A percentile compares a stretch with the other conserved stretches of the same genome.
These are phyloP conservation scores for Galeopsis tetrahit DNA, from an alignment of 257 asterid species.

Conservation along the genomic window DNA sequence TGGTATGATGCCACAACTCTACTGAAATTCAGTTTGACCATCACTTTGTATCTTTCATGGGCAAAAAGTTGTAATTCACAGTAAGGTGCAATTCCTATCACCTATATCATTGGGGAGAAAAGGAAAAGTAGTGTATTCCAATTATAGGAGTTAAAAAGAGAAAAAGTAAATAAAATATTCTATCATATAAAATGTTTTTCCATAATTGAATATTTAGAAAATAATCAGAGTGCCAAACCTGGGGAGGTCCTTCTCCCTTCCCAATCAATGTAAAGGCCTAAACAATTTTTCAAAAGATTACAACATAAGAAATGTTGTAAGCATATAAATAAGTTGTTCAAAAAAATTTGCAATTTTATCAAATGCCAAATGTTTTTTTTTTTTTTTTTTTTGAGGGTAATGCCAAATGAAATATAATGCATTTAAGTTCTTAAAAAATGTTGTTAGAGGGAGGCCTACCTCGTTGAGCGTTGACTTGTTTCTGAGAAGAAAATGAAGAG, in stretches of 20 bases:
- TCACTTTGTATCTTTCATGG: conserved; percentile 93
- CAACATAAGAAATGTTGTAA: not conserved
- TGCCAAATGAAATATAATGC: too few relatives aligned
- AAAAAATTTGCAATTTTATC: not conserved
- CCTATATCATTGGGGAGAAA: conserved; percentile 49
- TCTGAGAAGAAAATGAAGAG: too few relatives aligned
- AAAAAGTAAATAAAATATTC: not conserved
- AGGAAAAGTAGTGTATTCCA: not conserved
- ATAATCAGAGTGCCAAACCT: conserved; percentile 51
- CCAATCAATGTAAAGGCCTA: conserved; percentile 83
- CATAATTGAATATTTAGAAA: conserved; percentile 13
- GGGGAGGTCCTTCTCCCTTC: conserved; percentile 88
- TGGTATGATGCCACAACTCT: conserved; percentile 23
- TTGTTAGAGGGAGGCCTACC: too few relatives aligned
- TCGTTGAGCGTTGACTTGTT: too few relatives aligned
- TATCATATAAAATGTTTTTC: not conserved
- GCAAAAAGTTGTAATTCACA: conserved; percentile 94
- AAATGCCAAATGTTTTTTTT: conserved; percentile 13
- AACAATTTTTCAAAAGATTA: conserved; percentile 34
- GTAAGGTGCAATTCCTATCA: conserved; percentile 88
- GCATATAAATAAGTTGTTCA: not conserved
- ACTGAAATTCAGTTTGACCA: conserved; percentile 24
- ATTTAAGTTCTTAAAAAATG: too few relatives aligned
- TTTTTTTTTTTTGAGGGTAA: too few relatives aligned
- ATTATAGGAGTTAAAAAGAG: conserved; percentile 6